Evolutionary conservation across 2,329 filamentous ascomycete species (phyloP).

Genomic region (Xylariaceae sp.): DNA sequence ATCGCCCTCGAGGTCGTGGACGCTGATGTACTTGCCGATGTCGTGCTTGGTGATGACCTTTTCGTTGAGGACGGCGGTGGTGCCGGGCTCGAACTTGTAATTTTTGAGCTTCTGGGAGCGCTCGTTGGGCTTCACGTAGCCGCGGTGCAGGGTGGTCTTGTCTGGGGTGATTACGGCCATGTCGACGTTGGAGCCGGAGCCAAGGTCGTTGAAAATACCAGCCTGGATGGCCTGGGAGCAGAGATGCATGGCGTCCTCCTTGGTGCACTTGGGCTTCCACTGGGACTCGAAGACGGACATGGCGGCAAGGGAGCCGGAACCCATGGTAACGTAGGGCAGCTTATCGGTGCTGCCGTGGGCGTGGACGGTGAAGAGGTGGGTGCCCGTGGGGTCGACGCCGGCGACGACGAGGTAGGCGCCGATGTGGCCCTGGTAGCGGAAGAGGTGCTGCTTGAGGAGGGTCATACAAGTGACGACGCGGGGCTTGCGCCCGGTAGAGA

Average conservation of each 20-base stretch:
- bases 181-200: slow-evolving; percentile 95
- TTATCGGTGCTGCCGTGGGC: slow-evolving; percentile 98
- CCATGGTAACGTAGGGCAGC: slow-evolving; percentile 99
- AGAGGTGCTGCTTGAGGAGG: slow-evolving; percentile 98
- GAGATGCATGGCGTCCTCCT: slow-evolving; percentile 66
- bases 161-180: slow-evolving; percentile 92
- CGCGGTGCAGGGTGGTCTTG: slow-evolving; percentile 89
- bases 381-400: slow-evolving; percentile 91
- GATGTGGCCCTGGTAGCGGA: slow-evolving; percentile 96
- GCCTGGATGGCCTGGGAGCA: slow-evolving; percentile 77
- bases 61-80: slow-evolving; percentile 94
- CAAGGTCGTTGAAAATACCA: slow-evolving; percentile 98
- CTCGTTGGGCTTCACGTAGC: slow-evolving; percentile 91
- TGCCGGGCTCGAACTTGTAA: slow-evolving; percentile 85
- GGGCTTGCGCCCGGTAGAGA: slow-evolving; percentile 93
- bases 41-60: slow-evolving; percentile 94
- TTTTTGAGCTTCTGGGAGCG: slow-evolving; percentile 87
- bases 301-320: slow-evolving; percentile 88
- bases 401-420: slow-evolving; percentile 97
- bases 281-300: slow-evolving; percentile 98
- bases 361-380: slow-evolving; percentile 95
- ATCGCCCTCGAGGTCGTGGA: slow-evolving; percentile 66
- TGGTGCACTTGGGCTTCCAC: slow-evolving; percentile 77
- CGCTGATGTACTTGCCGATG: slow-evolving; percentile 87
- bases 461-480: slow-evolving; percentile 99